Evolutionary conservation across 2,329 filamentous ascomycete species (phyloP).

Genomic region (Shiraia sp.): DNA sequence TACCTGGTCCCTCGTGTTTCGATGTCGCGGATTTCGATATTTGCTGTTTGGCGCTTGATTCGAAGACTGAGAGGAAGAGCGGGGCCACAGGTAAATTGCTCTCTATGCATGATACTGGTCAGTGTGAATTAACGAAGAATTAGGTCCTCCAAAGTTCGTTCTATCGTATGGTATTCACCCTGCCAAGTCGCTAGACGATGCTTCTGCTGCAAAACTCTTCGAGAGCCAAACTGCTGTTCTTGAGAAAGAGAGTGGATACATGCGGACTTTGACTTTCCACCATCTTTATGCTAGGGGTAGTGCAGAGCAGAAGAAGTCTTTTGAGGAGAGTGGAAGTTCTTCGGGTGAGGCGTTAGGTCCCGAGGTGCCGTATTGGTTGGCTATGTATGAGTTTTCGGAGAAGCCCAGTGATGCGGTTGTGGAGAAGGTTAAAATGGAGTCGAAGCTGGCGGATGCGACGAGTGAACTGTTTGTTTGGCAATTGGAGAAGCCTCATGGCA

Average conservation of each 20-base stretch:
- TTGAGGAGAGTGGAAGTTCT: slow-evolving; percentile 34
- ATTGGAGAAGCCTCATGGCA: no score
- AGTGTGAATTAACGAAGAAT: background rate
- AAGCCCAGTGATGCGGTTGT: slow-evolving; percentile 9
- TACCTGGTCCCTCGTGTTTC: slow-evolving; percentile 33
- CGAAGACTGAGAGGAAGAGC: slow-evolving; percentile 10
- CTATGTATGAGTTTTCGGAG: slow-evolving; percentile 31
- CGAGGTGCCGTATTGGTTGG: slow-evolving; percentile 30
- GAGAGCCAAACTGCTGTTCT: slow-evolving; percentile 21
- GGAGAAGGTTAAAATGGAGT: slow-evolving; percentile 5
- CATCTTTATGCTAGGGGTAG: slow-evolving; percentile 35
- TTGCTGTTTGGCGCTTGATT: slow-evolving; percentile 38
- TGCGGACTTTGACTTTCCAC: slow-evolving; percentile 25
- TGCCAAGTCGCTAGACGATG: background rate
- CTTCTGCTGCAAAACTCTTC: slow-evolving; percentile 16
- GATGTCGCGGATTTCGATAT: no score
- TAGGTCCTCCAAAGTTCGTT: slow-evolving; percentile 19
- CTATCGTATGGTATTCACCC: slow-evolving; percentile 22
- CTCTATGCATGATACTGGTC: background rate
- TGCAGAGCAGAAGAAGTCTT: no score
- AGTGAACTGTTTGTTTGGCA: no score
- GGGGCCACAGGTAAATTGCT: slow-evolving; percentile 14
- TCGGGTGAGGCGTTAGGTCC: slow-evolving; percentile 26
- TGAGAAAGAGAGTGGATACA: slow-evolving; percentile 19
- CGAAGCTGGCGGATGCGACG: no score